Percentiles rank a stretch among this genome's conserved stretches.
phyloP scores from a whole-genome alignment of 441 rosid species.

The Gossypium davidsonii region DNA sequence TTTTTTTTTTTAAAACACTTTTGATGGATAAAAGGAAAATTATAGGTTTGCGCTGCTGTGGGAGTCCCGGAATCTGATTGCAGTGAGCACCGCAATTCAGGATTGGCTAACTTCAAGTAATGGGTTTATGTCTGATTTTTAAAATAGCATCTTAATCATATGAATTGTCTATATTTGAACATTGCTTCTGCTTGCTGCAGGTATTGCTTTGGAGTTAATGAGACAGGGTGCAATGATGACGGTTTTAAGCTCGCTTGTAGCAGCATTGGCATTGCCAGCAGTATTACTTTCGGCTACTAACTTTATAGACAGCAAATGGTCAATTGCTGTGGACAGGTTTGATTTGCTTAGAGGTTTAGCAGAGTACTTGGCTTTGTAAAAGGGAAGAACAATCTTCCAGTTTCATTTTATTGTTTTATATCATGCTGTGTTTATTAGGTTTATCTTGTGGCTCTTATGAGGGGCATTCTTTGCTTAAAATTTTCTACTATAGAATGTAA shows the following conservation, averaged over 20 bases:
- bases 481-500: background rate
- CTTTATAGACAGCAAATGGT: slow-evolving; percentile 83
- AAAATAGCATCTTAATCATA: background rate
- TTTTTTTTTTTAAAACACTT: background rate
- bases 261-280: slow-evolving; percentile 82
- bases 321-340: slow-evolving; percentile 83
- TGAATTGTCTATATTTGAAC: slow-evolving; percentile 13
- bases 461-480: background rate
- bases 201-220: slow-evolving; percentile 66
- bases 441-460: background rate
- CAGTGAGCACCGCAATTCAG: slow-evolving; percentile 86
- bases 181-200: slow-evolving; percentile 33
- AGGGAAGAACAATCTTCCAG: slow-evolving; percentile 7
- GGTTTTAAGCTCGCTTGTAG: slow-evolving; percentile 62
- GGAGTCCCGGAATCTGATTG: slow-evolving; percentile 81
- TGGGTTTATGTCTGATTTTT: slow-evolving; percentile 24
- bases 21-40: background rate
- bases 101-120: slow-evolving; percentile 98
- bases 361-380: slow-evolving; percentile 11
- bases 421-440: background rate
- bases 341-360: slow-evolving; percentile 14
- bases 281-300: slow-evolving; percentile 64
- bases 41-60: slow-evolving; percentile 82
- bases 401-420: slow-evolving; percentile 6
- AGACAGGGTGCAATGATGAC: slow-evolving; percentile 90